Evolutionary conservation across 1,139 yeast species (phyloP).

Genomic region (Debaryomycetaceae sp.): DNA sequence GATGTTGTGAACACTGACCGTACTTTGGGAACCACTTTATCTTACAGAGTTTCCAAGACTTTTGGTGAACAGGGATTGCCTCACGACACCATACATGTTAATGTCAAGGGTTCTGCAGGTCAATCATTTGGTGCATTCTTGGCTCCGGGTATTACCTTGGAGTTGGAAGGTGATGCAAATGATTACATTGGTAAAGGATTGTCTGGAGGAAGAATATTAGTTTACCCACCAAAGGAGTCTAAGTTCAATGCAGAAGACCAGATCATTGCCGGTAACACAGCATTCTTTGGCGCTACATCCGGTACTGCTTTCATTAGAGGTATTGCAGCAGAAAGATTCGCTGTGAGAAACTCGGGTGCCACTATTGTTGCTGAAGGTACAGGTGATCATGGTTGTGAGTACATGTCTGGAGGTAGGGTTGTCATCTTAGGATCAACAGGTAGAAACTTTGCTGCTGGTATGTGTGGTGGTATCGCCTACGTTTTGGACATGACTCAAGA

Average conservation of each 20-base stretch:
- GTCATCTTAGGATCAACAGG: constrained; percentile 90
- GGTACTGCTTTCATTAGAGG: constrained; percentile 95
- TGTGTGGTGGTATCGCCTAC: constrained; percentile 99
- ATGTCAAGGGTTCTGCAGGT: constrained; percentile 91
- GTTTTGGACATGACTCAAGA: constrained; percentile 95
- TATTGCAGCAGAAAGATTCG: constrained; percentile 97
- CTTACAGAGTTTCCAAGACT: constrained; percentile 88
- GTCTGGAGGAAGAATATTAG: constrained; percentile 90
- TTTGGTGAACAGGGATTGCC: constrained; percentile 95
- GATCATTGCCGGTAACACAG: constrained; percentile 94
- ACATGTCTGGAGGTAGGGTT: constrained; percentile 99
- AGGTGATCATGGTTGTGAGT: constrained; percentile 99
- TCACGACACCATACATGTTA: constrained; percentile 92
- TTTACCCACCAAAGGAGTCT: constrained; percentile 86
- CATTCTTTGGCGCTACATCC: constrained; percentile 96
- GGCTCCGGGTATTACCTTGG: constrained; percentile 93
- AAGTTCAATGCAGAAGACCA: constrained; percentile 92
- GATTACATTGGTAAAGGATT: constrained; percentile 98
- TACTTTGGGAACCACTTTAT: constrained; percentile 90
- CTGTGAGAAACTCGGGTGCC: constrained; percentile 98
- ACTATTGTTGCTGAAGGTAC: constrained; percentile 95
- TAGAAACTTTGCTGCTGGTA: constrained; percentile 97
- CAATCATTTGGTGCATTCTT: constrained; percentile 98
- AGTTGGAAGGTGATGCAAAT: constrained; percentile 95
- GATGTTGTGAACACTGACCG: constrained; percentile 94